These are phyloP conservation scores for Penstemon eatonii DNA, from an alignment of 257 asterid genomes.

Conservation along the genomic window DNA sequence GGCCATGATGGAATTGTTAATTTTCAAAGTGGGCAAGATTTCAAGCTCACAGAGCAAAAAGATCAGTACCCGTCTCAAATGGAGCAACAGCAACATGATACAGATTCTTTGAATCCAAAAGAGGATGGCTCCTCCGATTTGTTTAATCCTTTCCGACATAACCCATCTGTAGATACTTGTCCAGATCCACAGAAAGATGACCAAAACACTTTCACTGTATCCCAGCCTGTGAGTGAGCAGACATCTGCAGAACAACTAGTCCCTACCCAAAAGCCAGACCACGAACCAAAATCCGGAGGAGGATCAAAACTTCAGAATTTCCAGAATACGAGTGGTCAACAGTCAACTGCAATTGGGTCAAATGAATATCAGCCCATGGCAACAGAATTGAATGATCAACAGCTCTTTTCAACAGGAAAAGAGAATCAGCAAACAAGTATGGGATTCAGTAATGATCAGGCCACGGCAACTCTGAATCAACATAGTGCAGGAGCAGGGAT, in stretches of 20 bases:
- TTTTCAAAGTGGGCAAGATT: slow-evolving; percentile 49
- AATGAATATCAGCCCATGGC: slow-evolving; percentile 42
- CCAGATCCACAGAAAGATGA: slow-evolving; percentile 38
- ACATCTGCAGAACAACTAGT: slow-evolving; percentile 45
- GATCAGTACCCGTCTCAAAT: slow-evolving; percentile 46
- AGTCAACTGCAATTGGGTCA: slow-evolving; percentile 38
- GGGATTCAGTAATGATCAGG: slow-evolving; percentile 21
- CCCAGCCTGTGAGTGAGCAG: slow-evolving; percentile 44
- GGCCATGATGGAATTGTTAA: slow-evolving; percentile 48
- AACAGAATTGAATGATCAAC: slow-evolving; percentile 47
- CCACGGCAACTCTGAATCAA: too few relatives aligned
- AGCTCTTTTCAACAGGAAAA: slow-evolving; percentile 38
- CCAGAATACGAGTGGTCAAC: slow-evolving; percentile 47
- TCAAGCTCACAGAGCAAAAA: slow-evolving; percentile 38
- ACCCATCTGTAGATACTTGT: slow-evolving; percentile 34
- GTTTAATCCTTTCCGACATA: slow-evolving; percentile 32
- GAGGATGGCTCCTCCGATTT: slow-evolving; percentile 37
- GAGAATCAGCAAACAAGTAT: slow-evolving; percentile 39
- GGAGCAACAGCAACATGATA: slow-evolving; percentile 42
- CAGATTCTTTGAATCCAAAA: slow-evolving; percentile 51
- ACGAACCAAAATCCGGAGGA: slow-evolving; percentile 43
- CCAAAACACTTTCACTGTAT: slow-evolving; percentile 35
- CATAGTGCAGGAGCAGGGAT: too few relatives aligned
- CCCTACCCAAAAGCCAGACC: slow-evolving; percentile 39
- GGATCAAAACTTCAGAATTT: slow-evolving; percentile 47